Percentiles rank a stretch among this genome's conserved stretches.
phyloP scores from a whole-genome alignment of 352 stramenopile genomes.

The Pythium phragmiticola region DNA sequence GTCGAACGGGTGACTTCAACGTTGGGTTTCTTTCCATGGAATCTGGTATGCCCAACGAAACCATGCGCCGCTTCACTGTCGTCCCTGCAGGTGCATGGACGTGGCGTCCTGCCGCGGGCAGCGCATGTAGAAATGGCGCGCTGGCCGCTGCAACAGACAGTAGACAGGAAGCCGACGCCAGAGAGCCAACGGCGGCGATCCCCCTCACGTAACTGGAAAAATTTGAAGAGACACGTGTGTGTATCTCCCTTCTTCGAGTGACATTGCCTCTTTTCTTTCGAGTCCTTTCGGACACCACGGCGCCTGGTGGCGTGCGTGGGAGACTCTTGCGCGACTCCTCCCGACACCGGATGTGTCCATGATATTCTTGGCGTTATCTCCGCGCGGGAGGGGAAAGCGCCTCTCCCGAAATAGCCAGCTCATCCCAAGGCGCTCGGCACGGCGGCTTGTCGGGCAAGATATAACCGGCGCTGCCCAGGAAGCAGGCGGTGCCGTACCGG shows the following conservation, averaged over 20 bases:
- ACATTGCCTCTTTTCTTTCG: no score
- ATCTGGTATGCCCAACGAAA: background rate
- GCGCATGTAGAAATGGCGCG: no score
- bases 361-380: slow-evolving; percentile 16
- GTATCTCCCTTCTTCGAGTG: no score
- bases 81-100: no score
- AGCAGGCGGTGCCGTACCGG: slow-evolving; percentile 1
- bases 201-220: no score
- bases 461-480: slow-evolving; percentile 23
- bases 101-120: no score
- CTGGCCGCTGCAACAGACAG: no score
- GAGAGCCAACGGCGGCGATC: no score
- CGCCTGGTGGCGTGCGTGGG: no score
- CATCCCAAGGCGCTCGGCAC: background rate
- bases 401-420: slow-evolving; percentile 26
- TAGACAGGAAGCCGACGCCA: no score
- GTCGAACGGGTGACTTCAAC: slow-evolving; percentile 1
- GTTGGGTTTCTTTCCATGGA: slow-evolving; percentile 5
- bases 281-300: no score
- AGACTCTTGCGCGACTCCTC: background rate
- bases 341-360: background rate
- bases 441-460: slow-evolving; percentile 30
- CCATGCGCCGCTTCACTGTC: background rate
- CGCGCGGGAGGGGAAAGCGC: background rate
- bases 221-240: no score